Percentiles rank a stretch among this genome's conserved stretches.
Conservation (phyloP, 371 early-diverging fungal species). For the Mortierella sp. region DNA sequence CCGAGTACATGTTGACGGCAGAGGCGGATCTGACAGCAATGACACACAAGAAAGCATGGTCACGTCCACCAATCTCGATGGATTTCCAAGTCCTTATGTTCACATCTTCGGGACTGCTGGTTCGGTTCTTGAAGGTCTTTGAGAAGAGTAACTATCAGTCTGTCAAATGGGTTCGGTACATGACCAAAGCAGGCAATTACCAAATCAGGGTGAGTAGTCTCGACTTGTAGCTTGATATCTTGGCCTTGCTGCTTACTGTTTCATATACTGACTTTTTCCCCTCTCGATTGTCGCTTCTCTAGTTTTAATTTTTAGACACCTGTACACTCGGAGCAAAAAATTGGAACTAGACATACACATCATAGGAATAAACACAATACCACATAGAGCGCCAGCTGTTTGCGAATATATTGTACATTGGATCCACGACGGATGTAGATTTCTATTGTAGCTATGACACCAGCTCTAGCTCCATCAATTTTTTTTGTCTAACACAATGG, state of each 20-base stretch:
- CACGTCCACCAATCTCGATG: conserved; percentile 91
- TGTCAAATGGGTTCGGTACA: conserved; percentile 96
- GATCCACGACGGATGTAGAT: no score
- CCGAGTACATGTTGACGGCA: conserved; percentile 80
- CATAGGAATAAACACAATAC: background rate
- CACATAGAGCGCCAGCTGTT: background rate
- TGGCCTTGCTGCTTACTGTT: background rate
- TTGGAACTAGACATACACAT: background rate
- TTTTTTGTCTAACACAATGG: conserved; percentile 18
- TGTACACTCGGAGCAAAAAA: background rate
- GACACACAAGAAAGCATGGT: conserved; percentile 87
- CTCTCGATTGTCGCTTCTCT: background rate
- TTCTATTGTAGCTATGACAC: background rate
- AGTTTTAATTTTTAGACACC: background rate
- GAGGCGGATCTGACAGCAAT: conserved; percentile 82
- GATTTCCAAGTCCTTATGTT: conserved; percentile 92
- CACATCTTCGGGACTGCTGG: conserved; percentile 90
- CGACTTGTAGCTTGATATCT: background rate
- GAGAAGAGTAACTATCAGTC: conserved; percentile 92
- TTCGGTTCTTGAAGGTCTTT: conserved; percentile 92
- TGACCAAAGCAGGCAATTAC: conserved; percentile 92
- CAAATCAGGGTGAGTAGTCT: conserved; percentile 78
- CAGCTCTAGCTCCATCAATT: background rate
- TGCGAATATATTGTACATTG: conserved; percentile 4
- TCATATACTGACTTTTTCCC: background rate